These are phyloP conservation scores for Trichosporon faecale DNA, from an alignment of 1,284 basidiomycete genomes.

Conservation along the genomic window DNA sequence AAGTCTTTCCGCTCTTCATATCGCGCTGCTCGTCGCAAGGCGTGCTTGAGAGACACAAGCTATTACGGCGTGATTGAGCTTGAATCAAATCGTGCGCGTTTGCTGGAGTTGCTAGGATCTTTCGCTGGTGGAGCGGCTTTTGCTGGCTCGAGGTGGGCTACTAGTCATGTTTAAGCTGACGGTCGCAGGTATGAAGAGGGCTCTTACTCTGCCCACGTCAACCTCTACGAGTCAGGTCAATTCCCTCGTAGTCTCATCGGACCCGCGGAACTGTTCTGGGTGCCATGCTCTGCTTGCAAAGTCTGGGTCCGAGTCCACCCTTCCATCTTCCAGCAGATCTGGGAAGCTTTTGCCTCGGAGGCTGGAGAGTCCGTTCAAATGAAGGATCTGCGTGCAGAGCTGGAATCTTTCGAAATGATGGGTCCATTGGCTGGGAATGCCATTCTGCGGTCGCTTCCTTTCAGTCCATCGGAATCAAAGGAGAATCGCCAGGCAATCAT, in stretches of 20 bases:
- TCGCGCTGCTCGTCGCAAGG: constrained; percentile 74
- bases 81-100: constrained; percentile 59
- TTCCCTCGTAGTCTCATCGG: constrained; percentile 71
- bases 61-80: constrained; percentile 75
- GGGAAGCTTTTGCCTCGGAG: constrained; percentile 55
- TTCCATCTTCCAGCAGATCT: constrained; percentile 61
- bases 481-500: constrained; percentile 70
- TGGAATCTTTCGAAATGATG: constrained; percentile 81
- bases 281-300: constrained; percentile 38
- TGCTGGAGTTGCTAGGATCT: constrained; percentile 59
- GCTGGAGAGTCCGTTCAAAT: constrained; percentile 58
- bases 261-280: constrained; percentile 73
- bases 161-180: constrained; percentile 9
- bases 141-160: constrained; percentile 39
- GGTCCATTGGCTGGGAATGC: constrained; percentile 78
- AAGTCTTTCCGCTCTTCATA: constrained; percentile 85
- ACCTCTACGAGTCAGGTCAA: constrained; percentile 43
- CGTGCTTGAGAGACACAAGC: constrained; percentile 81
- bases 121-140: constrained; percentile 35
- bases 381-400: constrained; percentile 63
- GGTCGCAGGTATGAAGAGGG: constrained; percentile 61
- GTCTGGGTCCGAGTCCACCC: constrained; percentile 76
- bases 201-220: constrained; percentile 38
- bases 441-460: constrained; percentile 66
- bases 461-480: constrained; percentile 58